Base-by-base conservation (phyloP, 2,329 filamentous ascomycete species). In the Cladosporium cucumerinum region DNA sequence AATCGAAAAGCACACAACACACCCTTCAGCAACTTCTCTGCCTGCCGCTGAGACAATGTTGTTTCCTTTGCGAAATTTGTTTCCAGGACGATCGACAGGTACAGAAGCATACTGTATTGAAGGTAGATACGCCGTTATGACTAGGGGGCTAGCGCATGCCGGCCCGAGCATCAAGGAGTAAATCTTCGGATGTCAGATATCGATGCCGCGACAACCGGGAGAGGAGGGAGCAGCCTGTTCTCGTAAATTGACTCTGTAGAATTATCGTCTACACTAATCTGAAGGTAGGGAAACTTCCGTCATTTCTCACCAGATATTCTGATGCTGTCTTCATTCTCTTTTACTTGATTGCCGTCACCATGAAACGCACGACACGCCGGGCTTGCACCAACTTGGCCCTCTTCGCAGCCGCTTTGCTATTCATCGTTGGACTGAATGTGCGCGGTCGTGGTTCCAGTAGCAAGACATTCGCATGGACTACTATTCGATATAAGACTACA, bases 401-500 rank as follows among this genome's bases (percentile, higher is more conserved):
- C n/a, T 79, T 80, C 69, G 60, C 67, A 43, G 60, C 64, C 46
- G 70, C 76, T 11, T 64, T 81, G 6, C 67, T 72, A 18, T 68
- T 79, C 16, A 75, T 82, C 43, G 57, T 81, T 36, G 79, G 71
- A 66, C 67, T 79, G 5, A 78, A 78, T 57, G 71, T 72, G 1
- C 73, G 78, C 1, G 67, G 71, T 25, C 39, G 39, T 23, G n/a
- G 1, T 1, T 67, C 74, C 23, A 69, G 70, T 62, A 76, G 75
- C 61, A 64, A 64, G 54, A 68, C 71, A 23, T 82, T 80, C 66
- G 72, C 75, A 65, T 83, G 81, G 81, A 76, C 72, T 26, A 77
- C 73, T 65, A 72, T 83, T 57, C 76, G 75, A 54, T 83, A 83
- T 69, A 67, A 73, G 68, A 76, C 78, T 4, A 72, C 72, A 11